Percentiles rank a stretch among this genome's conserved stretches.
Evolutionary conservation across 78 protist genomes (phyloP).

Genomic region (Dictyostelium discoideum): DNA sequence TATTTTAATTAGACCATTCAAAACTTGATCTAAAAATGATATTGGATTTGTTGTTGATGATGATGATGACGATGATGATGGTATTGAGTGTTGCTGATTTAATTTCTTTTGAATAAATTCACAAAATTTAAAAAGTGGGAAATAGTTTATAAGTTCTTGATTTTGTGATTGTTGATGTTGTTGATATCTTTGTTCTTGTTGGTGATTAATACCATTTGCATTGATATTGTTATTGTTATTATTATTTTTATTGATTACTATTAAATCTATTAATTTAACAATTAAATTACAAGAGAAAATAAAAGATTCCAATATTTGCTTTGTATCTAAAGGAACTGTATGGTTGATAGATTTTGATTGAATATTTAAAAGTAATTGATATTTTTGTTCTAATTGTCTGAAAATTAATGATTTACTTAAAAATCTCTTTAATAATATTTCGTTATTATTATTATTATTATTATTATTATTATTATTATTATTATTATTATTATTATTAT

Average conservation of each 20-base stretch:
- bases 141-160: background rate
- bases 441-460: background rate
- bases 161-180: background rate
- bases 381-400: background rate
- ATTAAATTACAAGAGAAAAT: conserved; percentile 12
- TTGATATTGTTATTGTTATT: background rate
- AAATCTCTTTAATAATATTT: background rate
- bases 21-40: background rate
- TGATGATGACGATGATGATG: background rate
- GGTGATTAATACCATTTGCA: background rate
- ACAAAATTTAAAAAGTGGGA: conserved; percentile 3
- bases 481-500: background rate
- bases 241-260: background rate
- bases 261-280: background rate
- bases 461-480: background rate
- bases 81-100: background rate
- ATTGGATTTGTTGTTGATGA: background rate
- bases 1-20: background rate
- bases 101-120: conserved; percentile 8
- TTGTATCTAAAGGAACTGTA: background rate
- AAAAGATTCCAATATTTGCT: conserved; percentile 20
- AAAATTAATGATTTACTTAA: background rate
- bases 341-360: background rate
- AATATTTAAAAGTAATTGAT: background rate
- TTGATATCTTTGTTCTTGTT: background rate